A percentile compares a stretch with the other conserved stretches of the same genome.
phyloP scores from a whole-genome alignment of 2,329 filamentous ascomycete genomes.

The Ascochyta clinopodiicola region DNA sequence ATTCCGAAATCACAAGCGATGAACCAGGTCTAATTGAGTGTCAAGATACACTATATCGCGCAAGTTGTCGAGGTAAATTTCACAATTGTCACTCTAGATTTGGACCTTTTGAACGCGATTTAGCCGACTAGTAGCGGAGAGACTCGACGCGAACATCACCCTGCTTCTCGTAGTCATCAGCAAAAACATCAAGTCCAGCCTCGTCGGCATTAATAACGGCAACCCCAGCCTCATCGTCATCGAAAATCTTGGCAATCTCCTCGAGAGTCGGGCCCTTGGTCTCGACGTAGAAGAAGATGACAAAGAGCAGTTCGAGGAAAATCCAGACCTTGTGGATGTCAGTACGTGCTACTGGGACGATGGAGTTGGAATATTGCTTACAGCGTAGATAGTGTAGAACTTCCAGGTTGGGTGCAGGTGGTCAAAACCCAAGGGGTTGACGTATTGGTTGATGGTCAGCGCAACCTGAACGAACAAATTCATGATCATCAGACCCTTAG shows the following conservation, averaged over 20 bases:
- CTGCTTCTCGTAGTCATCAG: conserved; percentile 36
- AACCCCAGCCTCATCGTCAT: conserved; percentile 64
- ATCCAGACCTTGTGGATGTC: conserved; percentile 59
- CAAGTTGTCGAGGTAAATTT: neutral
- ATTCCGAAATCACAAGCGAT: neutral
- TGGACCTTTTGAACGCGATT: neutral
- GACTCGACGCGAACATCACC: conserved; percentile 27
- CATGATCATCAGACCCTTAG: conserved; percentile 62
- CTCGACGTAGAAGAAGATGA: conserved; percentile 73
- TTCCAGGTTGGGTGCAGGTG: conserved; percentile 64
- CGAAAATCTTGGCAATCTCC: conserved; percentile 73
- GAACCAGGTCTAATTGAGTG: neutral
- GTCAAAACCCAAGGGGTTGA: conserved; percentile 69
- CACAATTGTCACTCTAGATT: neutral
- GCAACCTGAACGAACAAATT: conserved; percentile 69
- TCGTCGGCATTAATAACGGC: conserved; percentile 35
- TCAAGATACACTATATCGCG: neutral
- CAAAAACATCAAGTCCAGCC: conserved; percentile 23
- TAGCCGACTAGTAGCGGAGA: neutral
- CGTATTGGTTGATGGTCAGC: conserved; percentile 66
- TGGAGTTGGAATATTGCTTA: conserved; percentile 36
- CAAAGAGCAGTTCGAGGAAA: conserved; percentile 65
- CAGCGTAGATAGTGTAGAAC: conserved; percentile 70
- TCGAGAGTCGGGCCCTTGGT: conserved; percentile 75
- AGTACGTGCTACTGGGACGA: conserved; percentile 1